Evolutionary conservation across 768 basidiomycete genomes (phyloP).

Genomic region (Mrakia gelida): DNA sequence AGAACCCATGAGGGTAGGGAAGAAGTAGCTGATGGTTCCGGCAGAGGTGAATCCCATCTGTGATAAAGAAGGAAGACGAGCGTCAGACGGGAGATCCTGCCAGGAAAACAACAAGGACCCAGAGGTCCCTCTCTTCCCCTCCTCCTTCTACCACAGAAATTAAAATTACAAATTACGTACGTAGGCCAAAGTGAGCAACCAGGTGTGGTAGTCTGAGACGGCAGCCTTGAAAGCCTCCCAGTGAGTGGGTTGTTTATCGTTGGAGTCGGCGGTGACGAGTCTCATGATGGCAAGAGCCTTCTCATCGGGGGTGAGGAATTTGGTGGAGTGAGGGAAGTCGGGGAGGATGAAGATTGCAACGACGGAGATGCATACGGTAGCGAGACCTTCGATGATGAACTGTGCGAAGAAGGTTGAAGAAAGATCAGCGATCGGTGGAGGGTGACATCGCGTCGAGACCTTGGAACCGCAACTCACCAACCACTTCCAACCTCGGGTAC

Average conservation of each 20-base stretch:
- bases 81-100: too few relatives aligned
- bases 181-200: background rate
- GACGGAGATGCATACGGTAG: conserved; percentile 37
- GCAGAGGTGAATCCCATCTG: background rate
- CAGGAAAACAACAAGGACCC: too few relatives aligned
- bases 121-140: too few relatives aligned
- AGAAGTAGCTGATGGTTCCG: background rate
- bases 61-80: background rate
- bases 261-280: conserved; percentile 31
- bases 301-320: conserved; percentile 39
- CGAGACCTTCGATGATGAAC: conserved; percentile 43
- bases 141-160: too few relatives aligned
- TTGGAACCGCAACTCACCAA: conserved; percentile 18
- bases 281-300: conserved; percentile 36
- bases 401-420: too few relatives aligned
- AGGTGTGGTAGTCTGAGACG: conserved; percentile 36
- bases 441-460: background rate
- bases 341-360: conserved; percentile 41
- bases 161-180: background rate
- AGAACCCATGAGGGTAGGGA: background rate
- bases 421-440: too few relatives aligned
- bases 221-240: conserved; percentile 38
- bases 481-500: conserved; percentile 44
- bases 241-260: conserved; percentile 35
- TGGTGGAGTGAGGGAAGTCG: conserved; percentile 42